Evolutionary conservation across 1,284 basidiomycete species (phyloP).

Genomic region (Ceratobasidium sp.): DNA sequence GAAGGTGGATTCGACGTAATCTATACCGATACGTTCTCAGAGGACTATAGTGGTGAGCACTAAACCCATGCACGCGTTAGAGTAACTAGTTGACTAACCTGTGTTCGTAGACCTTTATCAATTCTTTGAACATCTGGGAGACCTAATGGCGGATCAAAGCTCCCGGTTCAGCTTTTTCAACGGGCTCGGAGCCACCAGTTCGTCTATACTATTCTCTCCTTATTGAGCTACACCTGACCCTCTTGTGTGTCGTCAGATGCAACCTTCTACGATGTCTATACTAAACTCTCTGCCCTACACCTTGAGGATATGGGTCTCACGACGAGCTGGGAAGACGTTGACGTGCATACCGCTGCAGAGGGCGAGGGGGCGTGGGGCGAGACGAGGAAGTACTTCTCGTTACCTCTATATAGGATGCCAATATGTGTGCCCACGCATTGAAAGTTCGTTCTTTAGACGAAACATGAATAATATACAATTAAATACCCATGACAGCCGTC

Average conservation of each 20-base stretch:
- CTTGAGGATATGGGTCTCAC: slow-evolving; percentile 83
- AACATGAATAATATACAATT: no score
- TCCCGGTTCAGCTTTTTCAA: slow-evolving; percentile 97
- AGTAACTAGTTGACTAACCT: neutral
- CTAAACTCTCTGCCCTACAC: slow-evolving; percentile 87
- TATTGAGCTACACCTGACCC: neutral
- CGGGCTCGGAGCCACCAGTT: slow-evolving; percentile 95
- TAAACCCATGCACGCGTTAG: neutral
- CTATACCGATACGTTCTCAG: slow-evolving; percentile 95
- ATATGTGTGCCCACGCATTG: slow-evolving; percentile 45
- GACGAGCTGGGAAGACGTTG: slow-evolving; percentile 81
- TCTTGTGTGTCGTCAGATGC: slow-evolving; percentile 68
- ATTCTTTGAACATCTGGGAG: slow-evolving; percentile 89
- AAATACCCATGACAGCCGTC: no score
- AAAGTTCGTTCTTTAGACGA: neutral
- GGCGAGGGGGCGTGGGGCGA: slow-evolving; percentile 72
- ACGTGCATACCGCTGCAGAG: slow-evolving; percentile 65
- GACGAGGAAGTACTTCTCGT: slow-evolving; percentile 78
- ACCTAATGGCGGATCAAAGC: slow-evolving; percentile 81
- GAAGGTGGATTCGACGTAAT: slow-evolving; percentile 87
- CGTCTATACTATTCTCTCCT: slow-evolving; percentile 64
- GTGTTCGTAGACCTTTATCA: slow-evolving; percentile 72
- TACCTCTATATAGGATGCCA: slow-evolving; percentile 68
- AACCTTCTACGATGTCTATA: slow-evolving; percentile 93
- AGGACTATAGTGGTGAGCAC: slow-evolving; percentile 79